Conservation (phyloP, 2,329 filamentous ascomycete genomes). For the Calonectria hongkongensis region DNA sequence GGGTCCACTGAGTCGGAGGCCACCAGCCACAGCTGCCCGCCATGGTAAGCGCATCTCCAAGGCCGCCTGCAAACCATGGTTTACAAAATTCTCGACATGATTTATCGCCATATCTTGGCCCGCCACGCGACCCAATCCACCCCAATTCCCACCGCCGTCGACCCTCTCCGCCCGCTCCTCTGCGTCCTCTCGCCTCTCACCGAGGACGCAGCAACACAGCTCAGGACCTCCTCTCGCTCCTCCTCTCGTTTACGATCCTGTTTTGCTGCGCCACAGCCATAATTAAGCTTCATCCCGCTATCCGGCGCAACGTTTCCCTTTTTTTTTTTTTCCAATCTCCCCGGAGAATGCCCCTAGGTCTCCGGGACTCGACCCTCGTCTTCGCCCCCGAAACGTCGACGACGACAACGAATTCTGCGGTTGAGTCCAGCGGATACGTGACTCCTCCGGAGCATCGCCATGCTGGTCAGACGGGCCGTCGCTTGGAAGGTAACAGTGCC, state of each 20-base stretch:
- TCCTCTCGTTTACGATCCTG: not conserved
- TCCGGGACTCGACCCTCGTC: slow-evolving; percentile 50
- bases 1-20: not conserved
- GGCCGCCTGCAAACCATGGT: slow-evolving; percentile 27
- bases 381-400: slow-evolving; percentile 49
- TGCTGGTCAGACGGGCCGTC: slow-evolving; percentile 56
- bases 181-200: not conserved
- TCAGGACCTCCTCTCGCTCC: slow-evolving; percentile 6
- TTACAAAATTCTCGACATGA: slow-evolving; percentile 41
- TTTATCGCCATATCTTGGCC: slow-evolving; percentile 35
- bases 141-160: slow-evolving; percentile 22
- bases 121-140: slow-evolving; percentile 35
- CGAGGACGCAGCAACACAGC: slow-evolving; percentile 12
- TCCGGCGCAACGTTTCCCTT: slow-evolving; percentile 38
- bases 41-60: slow-evolving; percentile 35
- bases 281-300: slow-evolving; percentile 23
- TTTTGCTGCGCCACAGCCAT: slow-evolving; percentile 22
- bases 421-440: slow-evolving; percentile 47
- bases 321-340: slow-evolving; percentile 32
- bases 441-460: slow-evolving; percentile 55
- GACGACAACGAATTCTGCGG: slow-evolving; percentile 31
- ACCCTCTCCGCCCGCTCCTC: slow-evolving; percentile 17
- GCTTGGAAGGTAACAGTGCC: slow-evolving; percentile 53
- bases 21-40: slow-evolving; percentile 32
- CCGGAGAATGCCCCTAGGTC: slow-evolving; percentile 54